Evolutionary conservation across 306 rosid genomes (phyloP), one percentile per base, ranked within the genome.

Genomic region (Luffa aegyptiaca): DNA sequence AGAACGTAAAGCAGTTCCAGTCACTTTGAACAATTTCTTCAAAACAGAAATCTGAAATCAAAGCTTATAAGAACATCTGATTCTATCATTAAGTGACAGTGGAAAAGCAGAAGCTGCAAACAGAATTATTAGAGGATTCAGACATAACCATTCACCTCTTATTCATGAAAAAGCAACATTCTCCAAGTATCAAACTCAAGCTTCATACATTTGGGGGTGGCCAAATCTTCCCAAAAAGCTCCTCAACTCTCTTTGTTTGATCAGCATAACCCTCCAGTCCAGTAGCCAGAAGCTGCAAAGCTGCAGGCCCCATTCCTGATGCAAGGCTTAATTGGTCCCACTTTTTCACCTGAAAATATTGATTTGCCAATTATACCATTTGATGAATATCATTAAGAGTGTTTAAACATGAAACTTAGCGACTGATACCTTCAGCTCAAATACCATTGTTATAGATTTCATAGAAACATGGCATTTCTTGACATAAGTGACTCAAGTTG

Each of bases 151-250:
- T 26, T 49, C 44, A 49, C 42, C 61, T 59, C 80, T 77, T 77
- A 61, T 77, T 61, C 49, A 55, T 55, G 72, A 10, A 45, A 77
- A 59, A 11, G 8, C 65, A 77, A 16, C 65, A 13, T 59, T 45
- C 44, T 73, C 10, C 58, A 77, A 42, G 11, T 42, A 44, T 5
- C 12, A 45, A 77, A 77, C 58, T 78, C 17, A 6, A 8, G 26
- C 39, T 72, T 93, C 87, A 95, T 73, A 95, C 97, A 85, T 92
- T 95, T 76, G 98, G 98, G 20, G 98, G 98, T 17, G 97, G 98
- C 98, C 98, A 95, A 37, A 95, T 88, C 89, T 92, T 92, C 70
- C 85, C 90, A 62, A 95, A 90, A 2, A 91, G 82, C 68, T 95
- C 92, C 85, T 95, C 97, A 41, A 90, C 93, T 68, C 98, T 92